Conservation (phyloP, 257 asterid genomes). For the Ehretia macrophylla region DNA sequence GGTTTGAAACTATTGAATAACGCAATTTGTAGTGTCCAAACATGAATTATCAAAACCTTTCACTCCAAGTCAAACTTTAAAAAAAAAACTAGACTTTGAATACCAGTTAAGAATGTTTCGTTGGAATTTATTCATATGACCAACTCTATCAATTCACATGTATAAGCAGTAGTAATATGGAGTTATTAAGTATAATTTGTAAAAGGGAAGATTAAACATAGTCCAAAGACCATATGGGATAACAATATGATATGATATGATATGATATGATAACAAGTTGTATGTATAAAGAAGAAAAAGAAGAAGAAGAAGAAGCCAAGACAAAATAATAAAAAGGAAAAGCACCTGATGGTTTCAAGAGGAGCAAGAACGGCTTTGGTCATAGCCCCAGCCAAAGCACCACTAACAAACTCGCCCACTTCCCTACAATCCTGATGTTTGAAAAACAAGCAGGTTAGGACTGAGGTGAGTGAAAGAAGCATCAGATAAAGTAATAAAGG, state of each 20-base stretch:
- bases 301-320: neutral
- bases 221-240: too few species aligned
- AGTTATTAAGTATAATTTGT: too few species aligned
- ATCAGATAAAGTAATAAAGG: neutral
- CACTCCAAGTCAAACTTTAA: neutral
- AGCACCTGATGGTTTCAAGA: slow-evolving; percentile 98
- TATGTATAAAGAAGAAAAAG: too few species aligned
- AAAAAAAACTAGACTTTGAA: too few species aligned
- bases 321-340: neutral
- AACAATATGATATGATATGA: too few species aligned
- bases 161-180: too few species aligned
- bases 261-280: too few species aligned
- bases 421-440: slow-evolving; percentile 73
- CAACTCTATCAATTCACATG: too few species aligned
- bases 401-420: slow-evolving; percentile 86
- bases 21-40: neutral
- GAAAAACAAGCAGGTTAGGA: too few species aligned
- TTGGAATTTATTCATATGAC: too few species aligned
- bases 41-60: neutral
- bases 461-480: neutral
- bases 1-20: slow-evolving; percentile 17
- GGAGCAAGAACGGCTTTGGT: slow-evolving; percentile 97
- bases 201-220: too few species aligned
- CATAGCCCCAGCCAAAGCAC: slow-evolving; percentile 97
- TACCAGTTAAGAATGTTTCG: too few species aligned